Evolutionary conservation across 768 basidiomycete species (phyloP).

Genomic region (Leucosporidium creatinivorum): DNA sequence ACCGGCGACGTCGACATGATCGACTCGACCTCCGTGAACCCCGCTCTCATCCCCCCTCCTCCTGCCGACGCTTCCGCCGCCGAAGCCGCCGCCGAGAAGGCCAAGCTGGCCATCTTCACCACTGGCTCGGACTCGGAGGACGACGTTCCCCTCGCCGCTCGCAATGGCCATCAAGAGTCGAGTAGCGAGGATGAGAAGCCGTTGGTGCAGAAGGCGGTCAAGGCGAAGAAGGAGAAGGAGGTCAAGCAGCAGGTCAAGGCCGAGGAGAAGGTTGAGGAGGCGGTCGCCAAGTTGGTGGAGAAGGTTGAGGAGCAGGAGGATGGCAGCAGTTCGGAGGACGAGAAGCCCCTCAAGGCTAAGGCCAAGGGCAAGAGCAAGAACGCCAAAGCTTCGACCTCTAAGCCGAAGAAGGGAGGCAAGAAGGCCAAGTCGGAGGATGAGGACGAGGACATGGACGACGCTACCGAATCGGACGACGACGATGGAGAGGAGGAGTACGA

Average conservation of each 20-base stretch:
- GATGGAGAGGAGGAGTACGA: slow-evolving; percentile 45
- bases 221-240: neutral
- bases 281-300: too few species aligned
- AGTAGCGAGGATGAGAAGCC: neutral
- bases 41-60: slow-evolving; percentile 8
- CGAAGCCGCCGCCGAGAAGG: slow-evolving; percentile 3
- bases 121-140: slow-evolving; percentile 21
- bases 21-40: slow-evolving; percentile 9
- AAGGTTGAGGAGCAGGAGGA: neutral
- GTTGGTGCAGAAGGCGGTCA: neutral
- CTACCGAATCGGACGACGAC: slow-evolving; percentile 43
- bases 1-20: slow-evolving; percentile 28
- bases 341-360: slow-evolving; percentile 22
- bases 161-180: slow-evolving; percentile 37
- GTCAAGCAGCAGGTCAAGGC: slow-evolving; percentile 4
- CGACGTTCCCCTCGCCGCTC: slow-evolving; percentile 32
- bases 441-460: slow-evolving; percentile 7
- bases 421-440: slow-evolving; percentile 26
- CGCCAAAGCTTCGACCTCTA: neutral
- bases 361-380: slow-evolving; percentile 17
- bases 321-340: slow-evolving; percentile 26
- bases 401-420: neutral
- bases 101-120: slow-evolving; percentile 14
- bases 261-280: neutral
- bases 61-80: neutral